Conservation (phyloP, 225 moss, liverwort and hornwort genomes). For the Ulota crispa region DNA sequence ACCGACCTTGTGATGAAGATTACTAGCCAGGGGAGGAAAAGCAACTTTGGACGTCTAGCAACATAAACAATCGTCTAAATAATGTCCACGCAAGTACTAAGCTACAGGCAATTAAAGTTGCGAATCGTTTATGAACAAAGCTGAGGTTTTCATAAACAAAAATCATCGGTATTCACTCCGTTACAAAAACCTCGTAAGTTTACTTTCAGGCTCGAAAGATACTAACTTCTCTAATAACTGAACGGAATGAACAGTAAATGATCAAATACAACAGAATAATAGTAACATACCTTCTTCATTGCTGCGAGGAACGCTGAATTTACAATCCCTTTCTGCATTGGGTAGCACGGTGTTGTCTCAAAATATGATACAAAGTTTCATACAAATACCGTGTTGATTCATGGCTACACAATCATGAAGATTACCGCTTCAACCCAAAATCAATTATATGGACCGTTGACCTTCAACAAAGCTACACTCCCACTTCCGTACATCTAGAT, state of each 20-base stretch:
- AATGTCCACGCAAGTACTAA: not conserved
- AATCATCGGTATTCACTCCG: not conserved
- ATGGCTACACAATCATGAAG: not conserved
- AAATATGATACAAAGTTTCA: not conserved
- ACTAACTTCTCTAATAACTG: not conserved
- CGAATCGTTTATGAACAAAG: not conserved
- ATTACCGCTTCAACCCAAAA: not conserved
- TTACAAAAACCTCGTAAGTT: not conserved
- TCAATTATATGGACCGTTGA: not conserved
- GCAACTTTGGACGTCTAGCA: not conserved
- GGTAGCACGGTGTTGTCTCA: not conserved
- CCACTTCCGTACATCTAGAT: not conserved
- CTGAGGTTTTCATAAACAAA: not conserved
- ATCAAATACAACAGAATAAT: not conserved
- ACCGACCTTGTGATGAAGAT: not conserved
- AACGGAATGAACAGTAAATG: not conserved
- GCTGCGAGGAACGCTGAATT: slow-evolving; percentile 61
- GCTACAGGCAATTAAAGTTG: not conserved
- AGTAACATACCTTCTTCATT: slow-evolving; percentile 63
- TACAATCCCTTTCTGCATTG: slow-evolving; percentile 79
- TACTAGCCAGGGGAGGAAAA: not conserved
- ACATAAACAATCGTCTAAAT: not conserved
- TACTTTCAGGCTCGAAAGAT: not conserved
- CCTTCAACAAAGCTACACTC: not conserved
- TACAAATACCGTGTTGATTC: not conserved